Base-by-base conservation (phyloP, 306 rosid species). In the Neltuma alba region DNA sequence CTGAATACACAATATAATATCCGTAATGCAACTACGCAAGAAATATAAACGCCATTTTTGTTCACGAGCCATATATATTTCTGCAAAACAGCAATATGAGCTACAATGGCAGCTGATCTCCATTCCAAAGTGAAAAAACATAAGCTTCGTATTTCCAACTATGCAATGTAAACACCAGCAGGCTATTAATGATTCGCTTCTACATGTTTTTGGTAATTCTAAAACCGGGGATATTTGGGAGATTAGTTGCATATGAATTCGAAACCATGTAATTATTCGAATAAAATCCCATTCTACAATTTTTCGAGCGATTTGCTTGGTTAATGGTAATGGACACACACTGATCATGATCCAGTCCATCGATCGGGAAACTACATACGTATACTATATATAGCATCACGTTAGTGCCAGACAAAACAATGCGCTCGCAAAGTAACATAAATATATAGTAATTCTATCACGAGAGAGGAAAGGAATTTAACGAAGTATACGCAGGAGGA, bases 301-400 rank as follows among this genome's bases (percentile, higher is more conserved):
- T 36, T 27, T 65, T 83, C 82, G 73, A 79, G 72, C 34, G 86
- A 33, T 18, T 69, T 72, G 9, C 64, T 75, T 65, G 66, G 84
- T 67, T 76, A 79, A 79, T 76, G 58, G 5, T 20, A 45, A 45
- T 20, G 67, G 50, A 54, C 31, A 63, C 62, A 36, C 58, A 30
- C 33, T 48, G 69, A 33, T 58, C 88, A 54, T 8, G 45, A 47
- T 77, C 65, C 7, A 33, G 69, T 67, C 60, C 57, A 63, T 58
- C 25, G 44, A 63, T 58, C 25, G 44, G 33, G 48, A 21, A 33
- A 70, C 50, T 76, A 40, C 9, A 76, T 76, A 60, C 57, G 57
- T 77, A 77, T 61, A 37, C 25, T 48, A 71, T 61, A 62, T 33
- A 18, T 48, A 33, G 4, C 36, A 33, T 33, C 4, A 33, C 1